phyloP scores from a whole-genome alignment of 176 grass and related monocot genomes.

The Zea mays region Zm-B73-REFERENCE-NAM-5.0 NC_050100.1:223053001-223053500 shows the following conservation, averaged over 20 bases:
- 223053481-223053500: slow-evolving; percentile 52
- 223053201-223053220: slow-evolving; percentile 16
- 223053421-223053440: slow-evolving; percentile 78
- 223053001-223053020: slow-evolving; percentile 12
- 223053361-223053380: slow-evolving; percentile 11
- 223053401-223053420: slow-evolving; percentile 75
- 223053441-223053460: slow-evolving; percentile 93
- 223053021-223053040: background rate
- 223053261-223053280: slow-evolving; percentile 7
- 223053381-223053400: slow-evolving; percentile 45
- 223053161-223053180: slow-evolving; percentile 17
- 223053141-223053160: slow-evolving; percentile 1
- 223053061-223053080: slow-evolving; percentile 26
- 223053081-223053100: slow-evolving; percentile 16
- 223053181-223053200: slow-evolving; percentile 2
- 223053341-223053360: slow-evolving; percentile 7
- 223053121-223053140: slow-evolving; percentile 23
- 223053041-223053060: slow-evolving; percentile 31
- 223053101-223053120: slow-evolving; percentile 16
- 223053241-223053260: background rate
- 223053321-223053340: slow-evolving; percentile 18
- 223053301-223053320: slow-evolving; percentile 2
- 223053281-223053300: slow-evolving; percentile 19
- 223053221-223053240: slow-evolving; percentile 22
- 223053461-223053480: slow-evolving; percentile 85